Base-by-base conservation (phyloP, 768 basidiomycete genomes). In the Phallus indusiatus region DNA sequence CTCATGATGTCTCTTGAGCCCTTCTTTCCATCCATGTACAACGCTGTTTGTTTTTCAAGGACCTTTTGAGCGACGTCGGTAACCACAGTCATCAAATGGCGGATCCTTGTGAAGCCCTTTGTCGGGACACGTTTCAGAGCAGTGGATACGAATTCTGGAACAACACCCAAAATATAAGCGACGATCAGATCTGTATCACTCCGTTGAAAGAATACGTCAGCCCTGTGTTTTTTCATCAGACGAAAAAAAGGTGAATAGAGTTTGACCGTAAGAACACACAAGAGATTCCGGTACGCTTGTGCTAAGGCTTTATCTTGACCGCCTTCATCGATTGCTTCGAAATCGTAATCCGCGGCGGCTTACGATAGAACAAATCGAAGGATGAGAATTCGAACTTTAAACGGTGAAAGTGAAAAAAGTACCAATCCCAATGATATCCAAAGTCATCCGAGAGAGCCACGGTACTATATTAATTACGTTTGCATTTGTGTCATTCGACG, bases 381-480 rank as follows among this genome's bases (percentile, higher is more conserved):
- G 12, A 10, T 11, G 14, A n/a, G 9, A 14, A 4, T 11, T 42
- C 4, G 35, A 58, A 4, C 5, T 11, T 42, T 2, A 51, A 58
- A 4, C 5, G 4, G 18, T 17, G 24, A 33, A 54, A n/a, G 21
- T 35, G 22, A 9, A 33, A n/a, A 5, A 36, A 9, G 10, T n/a
- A 75, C 75, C 70, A 64, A 72, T 68, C 0, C 74, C 74, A 20
- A 74, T 74, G 24, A 69, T 71, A 55, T 75, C 74, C 36, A 75
- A 63, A 1, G 74, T 74, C 0, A 71, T 70, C 3, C 71, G 65
- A 10, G 68, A 66, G 5, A 74, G 61, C 77, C 79, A 80, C 21
- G 73, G 68, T 18, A 79, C 75, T 1, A 81, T 73, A 22, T 61
- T 47, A 5, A 50, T 9, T 7, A 61, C 60, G n/a, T 47, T n/a